Evolutionary conservation across 495 filamentous ascomycete genomes (phyloP), one percentile per base, ranked within the genome.

Genomic region (Jackrogersella multiformis): DNA sequence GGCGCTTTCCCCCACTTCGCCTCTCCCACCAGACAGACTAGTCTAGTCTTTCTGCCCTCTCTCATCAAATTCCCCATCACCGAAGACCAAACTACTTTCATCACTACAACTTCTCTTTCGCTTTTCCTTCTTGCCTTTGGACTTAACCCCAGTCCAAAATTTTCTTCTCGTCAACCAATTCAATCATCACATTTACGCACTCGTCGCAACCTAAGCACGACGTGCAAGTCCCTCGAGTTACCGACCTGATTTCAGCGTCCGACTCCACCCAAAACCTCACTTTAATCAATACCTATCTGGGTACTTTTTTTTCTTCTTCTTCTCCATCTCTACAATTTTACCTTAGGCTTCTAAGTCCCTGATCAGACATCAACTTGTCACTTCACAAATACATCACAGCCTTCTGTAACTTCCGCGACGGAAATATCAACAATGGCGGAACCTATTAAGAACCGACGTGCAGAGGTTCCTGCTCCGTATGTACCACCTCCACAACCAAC

Each of bases 391-490:
- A 30, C 45, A 57, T 54, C 61, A 49, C 32, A 48, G 12, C 32
- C 35, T 10, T 12, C 34, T n/a, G n/a, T n/a, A 58, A 4, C 28
- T 28, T 36, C 18, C 28, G 56, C 56, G 57, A 66, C 67, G 8
- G 30, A 59, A 61, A 12, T 18, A 67, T 69, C 55, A 66, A 61
- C 70, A 62, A 75, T 75, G 73, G 73, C 73, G 42, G 73, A 75
- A 62, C 73, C 74, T 42, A 76, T 74, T 54, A 71, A 76, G 68
- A 73, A 76, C 56, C 71, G 74, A 41, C 70, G 73, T 55, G 68
- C 63, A 44, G 73, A 72, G 46, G 73, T 68, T 36, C 49, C 69
- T 68, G 72, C 70, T 36, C 71, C 74, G 71, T 72, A 74, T 34
- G 69, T 72, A 61, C 12, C 59, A 62, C 51, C 51, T 23, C 28